Evolutionary conservation across 78 protist genomes (phyloP).

Genomic region (Monocercomonoides exilis): DNA sequence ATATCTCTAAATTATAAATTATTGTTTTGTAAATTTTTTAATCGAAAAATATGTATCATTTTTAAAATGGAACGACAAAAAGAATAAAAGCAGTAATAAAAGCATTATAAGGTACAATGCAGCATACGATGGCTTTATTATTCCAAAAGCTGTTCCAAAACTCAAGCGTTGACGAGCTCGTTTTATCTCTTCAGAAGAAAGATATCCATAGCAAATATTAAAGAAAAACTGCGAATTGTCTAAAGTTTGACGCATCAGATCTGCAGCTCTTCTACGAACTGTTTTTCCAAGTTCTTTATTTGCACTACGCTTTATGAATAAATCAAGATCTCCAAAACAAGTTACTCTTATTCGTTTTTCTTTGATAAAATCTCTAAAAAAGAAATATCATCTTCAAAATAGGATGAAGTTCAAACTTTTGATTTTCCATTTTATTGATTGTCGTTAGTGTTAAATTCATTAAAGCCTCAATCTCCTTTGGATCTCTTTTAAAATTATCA

Average conservation of each 20-base stretch:
- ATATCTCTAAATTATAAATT: too few relatives aligned
- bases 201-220: conserved; percentile 21
- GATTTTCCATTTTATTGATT: not conserved
- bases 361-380: not conserved
- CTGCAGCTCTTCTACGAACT: not conserved
- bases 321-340: not conserved
- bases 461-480: conserved; percentile 56
- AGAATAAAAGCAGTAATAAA: not conserved
- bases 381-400: not conserved
- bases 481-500: conserved; percentile 72
- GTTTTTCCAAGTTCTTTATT: not conserved
- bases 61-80: not conserved
- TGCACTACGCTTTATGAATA: not conserved
- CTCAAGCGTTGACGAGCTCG: not conserved
- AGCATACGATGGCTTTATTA: not conserved
- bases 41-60: not conserved
- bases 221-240: not conserved
- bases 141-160: not conserved
- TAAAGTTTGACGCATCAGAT: not conserved
- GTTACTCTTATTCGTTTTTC: not conserved
- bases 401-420: not conserved
- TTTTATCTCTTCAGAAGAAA: not conserved
- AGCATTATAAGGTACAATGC: not conserved
- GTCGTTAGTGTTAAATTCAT: conserved; percentile 42
- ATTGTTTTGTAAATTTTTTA: not conserved